phyloP scores from a whole-genome alignment of 176 grass and related monocot species.

The Oryza meyeriana region DNA sequence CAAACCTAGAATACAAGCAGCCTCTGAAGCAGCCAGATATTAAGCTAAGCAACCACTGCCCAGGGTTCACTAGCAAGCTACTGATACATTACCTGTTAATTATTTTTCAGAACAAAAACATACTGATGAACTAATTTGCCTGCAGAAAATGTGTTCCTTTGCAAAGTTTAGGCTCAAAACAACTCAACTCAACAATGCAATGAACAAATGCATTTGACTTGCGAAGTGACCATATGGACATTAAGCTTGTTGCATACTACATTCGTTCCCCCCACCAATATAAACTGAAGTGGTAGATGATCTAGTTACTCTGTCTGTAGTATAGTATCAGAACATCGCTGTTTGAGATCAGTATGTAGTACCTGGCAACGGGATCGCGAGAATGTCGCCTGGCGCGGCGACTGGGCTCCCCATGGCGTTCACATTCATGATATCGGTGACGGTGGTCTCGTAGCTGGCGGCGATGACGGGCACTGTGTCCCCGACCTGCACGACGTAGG shows the following conservation, averaged over 20 bases:
- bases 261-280: neutral
- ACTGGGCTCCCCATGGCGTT: slow-evolving; percentile 79
- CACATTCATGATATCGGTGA: slow-evolving; percentile 77
- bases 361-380: slow-evolving; percentile 88
- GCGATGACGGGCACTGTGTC: slow-evolving; percentile 71
- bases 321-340: neutral
- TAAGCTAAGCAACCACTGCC: neutral
- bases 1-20: neutral
- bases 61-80: neutral
- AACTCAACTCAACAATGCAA: neutral
- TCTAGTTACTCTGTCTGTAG: neutral
- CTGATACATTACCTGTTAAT: neutral
- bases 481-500: slow-evolving; percentile 72
- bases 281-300: neutral
- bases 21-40: neutral
- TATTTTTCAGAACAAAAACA: neutral
- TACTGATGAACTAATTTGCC: neutral
- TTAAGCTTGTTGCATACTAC: neutral
- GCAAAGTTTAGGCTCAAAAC: neutral
- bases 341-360: neutral
- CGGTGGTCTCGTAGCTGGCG: slow-evolving; percentile 61
- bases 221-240: neutral
- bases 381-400: slow-evolving; percentile 68
- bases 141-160: neutral
- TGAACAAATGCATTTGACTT: neutral